These are phyloP conservation scores for Spathaspora girioi DNA, from an alignment of 805 yeast species.

Conservation along the genomic window DNA sequence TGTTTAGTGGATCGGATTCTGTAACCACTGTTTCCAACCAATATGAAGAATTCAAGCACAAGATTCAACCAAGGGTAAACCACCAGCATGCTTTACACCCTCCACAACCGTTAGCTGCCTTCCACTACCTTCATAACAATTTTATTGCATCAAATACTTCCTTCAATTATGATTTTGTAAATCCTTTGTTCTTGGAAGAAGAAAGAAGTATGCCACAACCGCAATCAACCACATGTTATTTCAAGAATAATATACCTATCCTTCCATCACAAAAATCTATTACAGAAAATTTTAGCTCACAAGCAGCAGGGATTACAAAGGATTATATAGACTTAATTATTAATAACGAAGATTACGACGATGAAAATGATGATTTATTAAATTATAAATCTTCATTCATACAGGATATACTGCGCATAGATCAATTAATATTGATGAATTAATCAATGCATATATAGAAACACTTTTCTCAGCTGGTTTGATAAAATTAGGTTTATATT, in stretches of 20 bases:
- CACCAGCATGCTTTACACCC: background rate
- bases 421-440: slow-evolving; percentile 6
- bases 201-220: background rate
- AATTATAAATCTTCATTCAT: slow-evolving; percentile 1
- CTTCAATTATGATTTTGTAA: slow-evolving; percentile 10
- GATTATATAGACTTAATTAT: slow-evolving; percentile 1
- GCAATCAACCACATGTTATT: background rate
- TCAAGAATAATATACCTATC: slow-evolving; percentile 5
- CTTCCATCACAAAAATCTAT: slow-evolving; percentile 3
- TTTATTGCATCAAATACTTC: background rate
- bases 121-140: slow-evolving; percentile 1
- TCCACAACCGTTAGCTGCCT: background rate
- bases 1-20: slow-evolving; percentile 13
- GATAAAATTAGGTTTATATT: background rate
- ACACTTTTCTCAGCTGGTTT: background rate
- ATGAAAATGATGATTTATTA: background rate
- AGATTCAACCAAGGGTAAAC: background rate
- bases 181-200: slow-evolving; percentile 5
- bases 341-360: background rate
- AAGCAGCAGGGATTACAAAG: background rate
- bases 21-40: background rate
- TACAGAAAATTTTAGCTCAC: too few species aligned
- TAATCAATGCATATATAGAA: background rate
- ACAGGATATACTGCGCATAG: slow-evolving; percentile 4
- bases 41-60: background rate